Evolutionary conservation across 257 asterid genomes (phyloP).

Genomic region (Ligustrum vulgare): DNA sequence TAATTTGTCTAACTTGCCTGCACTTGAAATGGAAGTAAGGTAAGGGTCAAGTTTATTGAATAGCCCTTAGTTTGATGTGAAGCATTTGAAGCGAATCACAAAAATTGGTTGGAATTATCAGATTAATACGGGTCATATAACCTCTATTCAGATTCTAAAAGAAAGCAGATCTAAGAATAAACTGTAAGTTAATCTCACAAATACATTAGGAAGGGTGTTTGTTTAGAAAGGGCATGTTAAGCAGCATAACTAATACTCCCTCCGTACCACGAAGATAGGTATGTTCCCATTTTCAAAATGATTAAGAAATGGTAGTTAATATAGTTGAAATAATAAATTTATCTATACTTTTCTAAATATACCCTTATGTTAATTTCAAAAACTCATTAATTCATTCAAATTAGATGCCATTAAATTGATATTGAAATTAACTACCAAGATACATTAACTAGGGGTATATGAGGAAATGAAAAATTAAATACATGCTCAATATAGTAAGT

Average conservation of each 20-base stretch:
- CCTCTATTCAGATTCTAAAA: background rate
- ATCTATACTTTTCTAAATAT: too few species aligned
- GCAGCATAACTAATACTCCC: background rate
- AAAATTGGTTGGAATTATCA: background rate
- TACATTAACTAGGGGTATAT: too few species aligned
- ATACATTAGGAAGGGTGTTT: background rate
- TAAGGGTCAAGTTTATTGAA: background rate
- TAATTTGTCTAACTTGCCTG: background rate
- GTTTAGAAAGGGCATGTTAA: background rate
- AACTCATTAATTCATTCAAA: too few species aligned
- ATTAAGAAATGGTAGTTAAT: too few species aligned
- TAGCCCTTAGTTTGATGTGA: background rate
- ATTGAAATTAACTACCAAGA: too few species aligned
- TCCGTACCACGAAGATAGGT: too few species aligned
- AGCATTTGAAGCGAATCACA: background rate
- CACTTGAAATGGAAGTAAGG: background rate
- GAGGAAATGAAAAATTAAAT: too few species aligned
- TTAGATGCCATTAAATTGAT: too few species aligned
- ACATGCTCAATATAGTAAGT: too few species aligned
- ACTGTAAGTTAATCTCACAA: slow-evolving; percentile 5
- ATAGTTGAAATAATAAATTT: too few species aligned
- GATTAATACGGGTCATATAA: background rate
- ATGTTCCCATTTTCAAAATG: too few species aligned
- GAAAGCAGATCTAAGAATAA: slow-evolving; percentile 1
- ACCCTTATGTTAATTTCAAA: too few species aligned